These are phyloP conservation scores for Chaetomiaceae sp. DNA, from an alignment of 2,329 filamentous ascomycete species.

Conservation along the genomic window DNA sequence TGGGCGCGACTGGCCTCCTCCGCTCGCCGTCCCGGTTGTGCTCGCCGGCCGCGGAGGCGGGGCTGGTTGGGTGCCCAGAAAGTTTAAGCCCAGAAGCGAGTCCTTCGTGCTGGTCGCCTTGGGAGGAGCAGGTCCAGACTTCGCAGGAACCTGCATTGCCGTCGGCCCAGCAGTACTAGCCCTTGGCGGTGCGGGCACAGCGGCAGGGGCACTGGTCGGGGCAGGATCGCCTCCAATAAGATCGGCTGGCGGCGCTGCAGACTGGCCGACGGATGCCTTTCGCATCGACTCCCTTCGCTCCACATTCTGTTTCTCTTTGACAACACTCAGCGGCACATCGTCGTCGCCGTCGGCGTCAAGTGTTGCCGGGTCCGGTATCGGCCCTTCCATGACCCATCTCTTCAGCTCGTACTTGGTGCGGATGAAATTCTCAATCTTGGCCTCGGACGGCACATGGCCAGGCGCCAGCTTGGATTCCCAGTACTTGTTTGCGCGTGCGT, in stretches of 20 bases:
- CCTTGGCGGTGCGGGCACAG: conserved; percentile 44
- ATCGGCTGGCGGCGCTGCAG: conserved; percentile 53
- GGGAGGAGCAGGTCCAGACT: conserved; percentile 60
- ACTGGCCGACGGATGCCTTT: conserved; percentile 50
- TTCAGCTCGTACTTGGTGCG: conserved; percentile 98
- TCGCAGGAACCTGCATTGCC: conserved; percentile 50
- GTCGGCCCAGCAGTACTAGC: conserved; percentile 68
- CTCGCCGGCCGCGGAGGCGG: conserved; percentile 77
- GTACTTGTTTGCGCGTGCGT: conserved; percentile 94
- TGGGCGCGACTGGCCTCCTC: conserved; percentile 64
- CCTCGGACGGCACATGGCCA: conserved; percentile 88
- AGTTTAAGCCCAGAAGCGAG: conserved; percentile 86
- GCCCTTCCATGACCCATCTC: conserved; percentile 98
- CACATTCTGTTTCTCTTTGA: conserved; percentile 60
- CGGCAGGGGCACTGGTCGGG: conserved; percentile 28
- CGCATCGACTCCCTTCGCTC: conserved; percentile 54
- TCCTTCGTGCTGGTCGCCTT: conserved; percentile 71
- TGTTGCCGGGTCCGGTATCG: conserved; percentile 85
- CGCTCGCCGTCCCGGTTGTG: conserved; percentile 59
- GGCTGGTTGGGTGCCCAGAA: conserved; percentile 68
- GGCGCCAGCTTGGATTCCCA: conserved; percentile 93
- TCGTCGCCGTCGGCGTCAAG: conserved; percentile 81
- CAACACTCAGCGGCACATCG: conserved; percentile 60
- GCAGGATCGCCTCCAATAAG: conserved; percentile 70
- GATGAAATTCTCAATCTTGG: conserved; percentile 99